phyloP scores from a whole-genome alignment of 1,284 basidiomycete genomes.

The Trichosporon inkin region DNA sequence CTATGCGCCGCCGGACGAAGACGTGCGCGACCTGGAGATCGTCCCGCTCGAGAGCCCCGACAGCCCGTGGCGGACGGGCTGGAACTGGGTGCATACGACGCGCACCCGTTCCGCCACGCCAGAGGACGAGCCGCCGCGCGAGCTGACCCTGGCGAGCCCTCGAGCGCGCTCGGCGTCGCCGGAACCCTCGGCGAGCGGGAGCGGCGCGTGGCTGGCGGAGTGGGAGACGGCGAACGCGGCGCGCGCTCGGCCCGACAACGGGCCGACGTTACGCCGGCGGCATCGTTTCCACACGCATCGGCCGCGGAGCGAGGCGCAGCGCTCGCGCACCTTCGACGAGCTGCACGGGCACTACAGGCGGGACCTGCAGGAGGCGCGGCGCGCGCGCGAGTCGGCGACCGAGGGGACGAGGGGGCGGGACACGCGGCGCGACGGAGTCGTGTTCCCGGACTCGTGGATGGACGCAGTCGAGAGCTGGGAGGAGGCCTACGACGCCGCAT shows the following conservation, averaged over 20 bases:
- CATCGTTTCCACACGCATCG: constrained; percentile 3
- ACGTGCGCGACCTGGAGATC: background rate
- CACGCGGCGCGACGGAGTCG: constrained; percentile 20
- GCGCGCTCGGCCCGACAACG: constrained; percentile 8
- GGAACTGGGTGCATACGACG: constrained; percentile 6
- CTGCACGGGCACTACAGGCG: constrained; percentile 1
- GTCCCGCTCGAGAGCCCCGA: background rate
- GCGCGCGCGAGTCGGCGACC: too few species aligned
- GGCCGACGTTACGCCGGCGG: constrained; percentile 3
- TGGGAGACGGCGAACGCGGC: constrained; percentile 7
- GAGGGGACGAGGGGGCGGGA: constrained; percentile 1
- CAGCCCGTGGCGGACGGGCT: constrained; percentile 3
- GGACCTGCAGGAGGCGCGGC: background rate
- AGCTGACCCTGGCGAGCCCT: constrained; percentile 7
- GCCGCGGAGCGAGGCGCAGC: background rate
- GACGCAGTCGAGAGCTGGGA: constrained; percentile 3
- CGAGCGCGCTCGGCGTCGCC: constrained; percentile 6
- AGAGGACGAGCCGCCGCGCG: constrained; percentile 8
- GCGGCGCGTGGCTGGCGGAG: constrained; percentile 16
- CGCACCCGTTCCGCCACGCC: background rate
- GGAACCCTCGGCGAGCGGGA: background rate
- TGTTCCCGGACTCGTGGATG: constrained; percentile 16
- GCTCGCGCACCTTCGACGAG: constrained; percentile 8
- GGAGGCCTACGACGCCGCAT: background rate
- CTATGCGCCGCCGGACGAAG: background rate